Conservation (phyloP, 495 filamentous ascomycete genomes). For the Daldinia childiae region DNA sequence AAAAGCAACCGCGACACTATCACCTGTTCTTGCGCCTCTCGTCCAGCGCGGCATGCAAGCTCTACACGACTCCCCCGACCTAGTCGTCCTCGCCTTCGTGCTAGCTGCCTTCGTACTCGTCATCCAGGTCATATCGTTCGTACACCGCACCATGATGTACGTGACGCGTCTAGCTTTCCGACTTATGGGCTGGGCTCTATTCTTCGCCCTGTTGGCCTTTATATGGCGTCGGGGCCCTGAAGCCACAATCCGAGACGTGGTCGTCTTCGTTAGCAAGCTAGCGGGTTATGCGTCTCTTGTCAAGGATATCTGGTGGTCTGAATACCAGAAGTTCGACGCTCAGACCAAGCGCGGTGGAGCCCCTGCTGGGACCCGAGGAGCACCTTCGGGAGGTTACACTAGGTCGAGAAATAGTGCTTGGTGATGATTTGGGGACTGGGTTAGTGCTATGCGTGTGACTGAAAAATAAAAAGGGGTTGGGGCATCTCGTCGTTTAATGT, state of each 20-base stretch:
- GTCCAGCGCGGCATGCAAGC: constrained; percentile 51
- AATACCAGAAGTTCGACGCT: constrained; percentile 60
- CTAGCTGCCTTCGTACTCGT: constrained; percentile 65
- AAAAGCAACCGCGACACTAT: constrained; percentile 45
- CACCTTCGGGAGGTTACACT: constrained; percentile 38
- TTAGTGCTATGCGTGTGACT: not conserved
- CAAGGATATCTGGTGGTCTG: constrained; percentile 63
- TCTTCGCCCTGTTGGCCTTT: constrained; percentile 61
- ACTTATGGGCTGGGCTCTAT: constrained; percentile 65
- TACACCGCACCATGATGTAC: constrained; percentile 74
- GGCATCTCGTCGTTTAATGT: constrained; percentile 3
- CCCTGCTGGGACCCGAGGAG: constrained; percentile 22
- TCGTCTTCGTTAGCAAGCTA: constrained; percentile 45
- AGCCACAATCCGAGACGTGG: constrained; percentile 64
- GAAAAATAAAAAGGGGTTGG: not conserved
- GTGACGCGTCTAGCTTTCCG: constrained; percentile 71
- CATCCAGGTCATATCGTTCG: constrained; percentile 72
- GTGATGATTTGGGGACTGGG: not conserved
- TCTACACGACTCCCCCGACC: constrained; percentile 62
- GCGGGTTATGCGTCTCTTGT: constrained; percentile 63
- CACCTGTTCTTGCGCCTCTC: constrained; percentile 58
- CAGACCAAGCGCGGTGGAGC: constrained; percentile 43
- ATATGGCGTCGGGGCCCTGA: constrained; percentile 73
- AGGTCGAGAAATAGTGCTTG: constrained; percentile 33
- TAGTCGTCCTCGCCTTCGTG: constrained; percentile 67